These are phyloP conservation scores for Lumnitzera littorea DNA, from an alignment of 345 rosid species.

Conservation along the genomic window DNA sequence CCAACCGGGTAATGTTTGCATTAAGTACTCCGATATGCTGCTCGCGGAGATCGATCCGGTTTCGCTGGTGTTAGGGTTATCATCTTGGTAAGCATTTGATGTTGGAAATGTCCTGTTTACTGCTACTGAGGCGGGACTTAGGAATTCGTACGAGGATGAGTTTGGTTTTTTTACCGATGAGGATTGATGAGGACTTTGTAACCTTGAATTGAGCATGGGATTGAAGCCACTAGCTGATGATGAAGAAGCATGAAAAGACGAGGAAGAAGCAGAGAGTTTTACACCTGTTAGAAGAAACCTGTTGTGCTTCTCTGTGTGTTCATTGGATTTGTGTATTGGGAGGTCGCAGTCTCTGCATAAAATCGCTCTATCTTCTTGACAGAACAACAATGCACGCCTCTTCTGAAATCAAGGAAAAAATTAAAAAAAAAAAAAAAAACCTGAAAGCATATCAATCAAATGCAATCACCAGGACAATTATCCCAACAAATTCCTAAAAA, in stretches of 20 bases:
- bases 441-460: background rate
- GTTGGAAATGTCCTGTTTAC: too few species aligned
- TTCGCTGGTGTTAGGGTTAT: constrained; percentile 18
- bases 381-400: constrained; percentile 21
- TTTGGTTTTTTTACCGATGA: too few species aligned
- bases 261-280: constrained; percentile 17
- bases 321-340: constrained; percentile 21
- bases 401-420: constrained; percentile 10
- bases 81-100: background rate
- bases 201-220: too few species aligned
- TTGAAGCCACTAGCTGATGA: too few species aligned
- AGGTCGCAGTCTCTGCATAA: constrained; percentile 22
- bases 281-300: constrained; percentile 26
- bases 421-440: background rate
- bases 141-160: background rate
- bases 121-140: background rate
- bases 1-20: constrained; percentile 75
- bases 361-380: constrained; percentile 27
- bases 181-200: too few species aligned
- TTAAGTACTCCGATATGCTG: constrained; percentile 63
- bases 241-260: background rate
- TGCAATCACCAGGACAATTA: too few species aligned
- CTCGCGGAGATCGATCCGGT: constrained; percentile 32
- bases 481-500: too few species aligned
- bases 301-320: constrained; percentile 22